phyloP scores from a whole-genome alignment of 305 asterid species.

The Fraxinus velutina region DNA sequence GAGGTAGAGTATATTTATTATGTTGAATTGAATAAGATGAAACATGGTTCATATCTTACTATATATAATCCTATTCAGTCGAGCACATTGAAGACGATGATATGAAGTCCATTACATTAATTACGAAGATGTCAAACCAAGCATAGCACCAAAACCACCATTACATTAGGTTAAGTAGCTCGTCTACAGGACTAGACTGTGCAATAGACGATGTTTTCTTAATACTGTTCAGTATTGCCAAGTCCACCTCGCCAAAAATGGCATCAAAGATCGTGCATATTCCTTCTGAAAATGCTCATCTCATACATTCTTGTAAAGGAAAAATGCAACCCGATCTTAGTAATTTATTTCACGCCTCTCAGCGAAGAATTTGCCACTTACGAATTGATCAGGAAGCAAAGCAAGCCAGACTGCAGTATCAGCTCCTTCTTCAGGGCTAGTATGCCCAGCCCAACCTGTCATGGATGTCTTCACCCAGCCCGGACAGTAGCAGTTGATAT shows the following conservation, averaged over 20 bases:
- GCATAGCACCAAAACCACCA: neutral
- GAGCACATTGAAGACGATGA: neutral
- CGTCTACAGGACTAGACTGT: neutral
- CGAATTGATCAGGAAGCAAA: conserved; percentile 48
- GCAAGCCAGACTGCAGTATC: conserved; percentile 96
- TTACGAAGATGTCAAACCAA: neutral
- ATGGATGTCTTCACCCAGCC: conserved; percentile 96
- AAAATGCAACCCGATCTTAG: conserved; percentile 25
- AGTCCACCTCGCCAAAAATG: neutral
- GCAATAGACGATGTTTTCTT: neutral
- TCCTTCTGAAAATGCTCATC: neutral
- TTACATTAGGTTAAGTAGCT: neutral
- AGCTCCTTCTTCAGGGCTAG: conserved; percentile 76
- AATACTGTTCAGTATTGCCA: neutral
- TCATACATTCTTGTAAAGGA: neutral
- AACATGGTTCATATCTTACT: neutral
- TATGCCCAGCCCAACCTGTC: conserved; percentile 88
- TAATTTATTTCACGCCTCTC: conserved; percentile 85
- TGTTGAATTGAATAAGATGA: neutral
- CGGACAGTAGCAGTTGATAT: conserved; percentile 74
- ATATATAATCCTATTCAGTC: neutral
- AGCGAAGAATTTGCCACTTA: conserved; percentile 68
- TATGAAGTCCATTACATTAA: neutral
- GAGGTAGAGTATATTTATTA: neutral
- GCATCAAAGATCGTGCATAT: neutral